Percentiles rank a stretch among this genome's conserved stretches.
phyloP scores from a whole-genome alignment of 352 stramenopile genomes.

The Pelagophyceae sp. region DNA sequence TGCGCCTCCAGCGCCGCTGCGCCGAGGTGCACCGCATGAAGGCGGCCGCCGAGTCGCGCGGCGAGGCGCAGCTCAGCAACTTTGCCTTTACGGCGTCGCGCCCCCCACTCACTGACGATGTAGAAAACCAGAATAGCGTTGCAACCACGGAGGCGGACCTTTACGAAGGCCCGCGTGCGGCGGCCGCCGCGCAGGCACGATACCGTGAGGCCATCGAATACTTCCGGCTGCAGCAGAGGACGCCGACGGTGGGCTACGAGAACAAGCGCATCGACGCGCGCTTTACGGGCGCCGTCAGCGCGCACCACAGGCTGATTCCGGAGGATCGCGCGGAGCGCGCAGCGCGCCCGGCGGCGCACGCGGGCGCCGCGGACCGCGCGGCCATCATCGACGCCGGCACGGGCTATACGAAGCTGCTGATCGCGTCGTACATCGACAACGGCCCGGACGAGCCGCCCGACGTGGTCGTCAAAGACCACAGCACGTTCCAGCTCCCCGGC shows the following conservation, averaged over 20 bases:
- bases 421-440: neutral
- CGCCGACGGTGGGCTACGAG: neutral
- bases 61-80: neutral
- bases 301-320: too few species aligned
- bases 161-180: neutral
- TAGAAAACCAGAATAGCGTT: too few species aligned
- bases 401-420: neutral
- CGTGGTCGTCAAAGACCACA: neutral
- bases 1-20: neutral
- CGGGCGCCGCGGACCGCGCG: neutral
- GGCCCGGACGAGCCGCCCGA: neutral
- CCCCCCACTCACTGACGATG: neutral
- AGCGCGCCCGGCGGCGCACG: too few species aligned
- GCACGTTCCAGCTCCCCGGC: neutral
- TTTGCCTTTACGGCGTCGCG: neutral
- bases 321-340: too few species aligned
- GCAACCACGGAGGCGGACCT: too few species aligned
- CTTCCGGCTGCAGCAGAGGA: neutral
- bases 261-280: neutral
- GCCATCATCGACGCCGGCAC: constrained; percentile 7
- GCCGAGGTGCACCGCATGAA: neutral
- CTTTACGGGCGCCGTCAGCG: too few species aligned
- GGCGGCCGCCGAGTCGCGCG: too few species aligned
- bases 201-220: neutral
- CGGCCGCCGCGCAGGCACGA: too few species aligned